Evolutionary conservation across 2,329 filamentous ascomycete species (phyloP).

Genomic region (Fusarium denticulatum): DNA sequence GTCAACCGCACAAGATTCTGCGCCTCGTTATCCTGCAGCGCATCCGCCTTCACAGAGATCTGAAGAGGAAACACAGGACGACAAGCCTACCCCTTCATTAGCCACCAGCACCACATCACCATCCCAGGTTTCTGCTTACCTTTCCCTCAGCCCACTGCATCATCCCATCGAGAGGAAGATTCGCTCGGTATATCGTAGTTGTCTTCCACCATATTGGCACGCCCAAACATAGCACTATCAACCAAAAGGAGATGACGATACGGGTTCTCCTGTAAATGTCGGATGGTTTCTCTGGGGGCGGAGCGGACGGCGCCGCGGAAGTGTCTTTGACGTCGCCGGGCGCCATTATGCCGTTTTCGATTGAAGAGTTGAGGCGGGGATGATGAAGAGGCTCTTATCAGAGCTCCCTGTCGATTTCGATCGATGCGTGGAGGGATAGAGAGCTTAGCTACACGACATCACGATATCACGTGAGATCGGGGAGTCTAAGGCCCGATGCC

Average conservation of each 20-base stretch:
- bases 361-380: conserved; percentile 11
- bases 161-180: conserved; percentile 86
- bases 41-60: conserved; percentile 78
- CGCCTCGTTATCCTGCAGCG: conserved; percentile 72
- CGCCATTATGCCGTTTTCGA: conserved; percentile 35
- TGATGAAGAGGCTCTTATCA: conserved; percentile 20
- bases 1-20: conserved; percentile 81
- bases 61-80: conserved; percentile 87
- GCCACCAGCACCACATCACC: neutral
- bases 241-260: conserved; percentile 91
- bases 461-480: conserved; percentile 43
- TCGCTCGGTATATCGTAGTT: conserved; percentile 89
- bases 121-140: conserved; percentile 57
- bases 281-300: conserved; percentile 81
- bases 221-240: conserved; percentile 82
- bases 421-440: conserved; percentile 17
- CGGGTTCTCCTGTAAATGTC: conserved; percentile 74
- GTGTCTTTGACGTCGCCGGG: conserved; percentile 33
- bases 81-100: conserved; percentile 72
- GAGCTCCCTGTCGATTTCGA: conserved; percentile 14
- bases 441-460: conserved; percentile 40
- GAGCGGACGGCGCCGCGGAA: conserved; percentile 27
- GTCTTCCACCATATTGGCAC: conserved; percentile 97
- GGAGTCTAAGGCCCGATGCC: conserved; percentile 26
- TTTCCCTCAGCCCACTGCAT: conserved; percentile 90